Conservation (phyloP, 2,329 filamentous ascomycete genomes). For the Clonostachys sp. region DNA sequence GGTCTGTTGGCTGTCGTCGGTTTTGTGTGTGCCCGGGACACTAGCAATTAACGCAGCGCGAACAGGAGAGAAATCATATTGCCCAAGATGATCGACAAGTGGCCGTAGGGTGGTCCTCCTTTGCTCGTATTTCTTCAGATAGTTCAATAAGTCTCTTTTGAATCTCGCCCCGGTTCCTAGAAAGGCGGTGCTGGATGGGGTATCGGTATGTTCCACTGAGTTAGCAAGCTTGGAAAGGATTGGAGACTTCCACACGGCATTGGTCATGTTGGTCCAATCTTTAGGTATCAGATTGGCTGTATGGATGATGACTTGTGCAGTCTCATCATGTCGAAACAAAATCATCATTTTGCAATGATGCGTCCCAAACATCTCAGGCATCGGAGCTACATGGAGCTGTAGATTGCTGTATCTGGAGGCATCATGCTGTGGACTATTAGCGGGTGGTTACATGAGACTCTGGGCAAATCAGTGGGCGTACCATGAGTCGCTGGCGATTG, state of each 20-base stretch:
- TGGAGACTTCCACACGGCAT: constrained; percentile 77
- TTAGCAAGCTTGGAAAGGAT: constrained; percentile 44
- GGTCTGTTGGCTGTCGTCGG: constrained; percentile 41
- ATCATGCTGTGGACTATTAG: constrained; percentile 41
- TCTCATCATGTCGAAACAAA: constrained; percentile 72
- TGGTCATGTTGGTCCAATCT: constrained; percentile 86
- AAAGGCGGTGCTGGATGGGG: constrained; percentile 12
- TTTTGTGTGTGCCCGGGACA: constrained; percentile 63
- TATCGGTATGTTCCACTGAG: constrained; percentile 1
- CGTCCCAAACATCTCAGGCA: constrained; percentile 82
- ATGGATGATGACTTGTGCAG: constrained; percentile 76
- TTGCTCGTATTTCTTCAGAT: constrained; percentile 65
- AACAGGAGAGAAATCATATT: constrained; percentile 67
- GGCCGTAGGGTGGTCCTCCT: constrained; percentile 44
- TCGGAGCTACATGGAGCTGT: constrained; percentile 65
- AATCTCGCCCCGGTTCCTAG: constrained; percentile 64
- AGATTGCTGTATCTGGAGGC: constrained; percentile 63
- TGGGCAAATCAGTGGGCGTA: constrained; percentile 16
- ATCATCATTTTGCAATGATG: constrained; percentile 87
- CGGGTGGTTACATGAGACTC: not conserved
- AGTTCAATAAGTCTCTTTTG: constrained; percentile 70
- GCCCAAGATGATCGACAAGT: constrained; percentile 52
- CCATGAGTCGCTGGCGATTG: constrained; percentile 52
- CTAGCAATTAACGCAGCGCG: constrained; percentile 73
- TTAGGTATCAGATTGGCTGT: constrained; percentile 88